Evolutionary conservation across 352 stramenopile species (phyloP), one percentile per base, ranked within the genome.

Genomic region (Thalassiosira exigua): DNA sequence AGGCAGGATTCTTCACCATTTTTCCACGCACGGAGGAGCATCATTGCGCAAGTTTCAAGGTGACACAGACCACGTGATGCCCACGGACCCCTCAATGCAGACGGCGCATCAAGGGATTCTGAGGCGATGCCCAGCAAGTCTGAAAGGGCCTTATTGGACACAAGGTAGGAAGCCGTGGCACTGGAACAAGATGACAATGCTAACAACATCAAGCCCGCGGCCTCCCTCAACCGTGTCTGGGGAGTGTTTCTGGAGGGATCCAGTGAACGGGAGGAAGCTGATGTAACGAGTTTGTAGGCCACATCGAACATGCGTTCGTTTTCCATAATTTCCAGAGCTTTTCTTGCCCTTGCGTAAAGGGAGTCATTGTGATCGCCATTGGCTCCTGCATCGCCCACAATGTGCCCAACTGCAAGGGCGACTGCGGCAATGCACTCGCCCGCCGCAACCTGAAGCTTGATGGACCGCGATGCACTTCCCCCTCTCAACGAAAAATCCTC

Each of bases 11-110:
- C 7, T 32, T 67, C 33, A 21, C 60, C 36, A 65, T 71, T 65
- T 59, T 76, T 79, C 82, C 87, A 93, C 24, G 71, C 62, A 56
- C 86, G 84, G 30, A 88, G 79, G 11, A 93, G 54, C 60, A 91
- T 44, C 21, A 75, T 52, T 14, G 86, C 70, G 32, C 74, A 70
- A 36, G 76, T 72, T 58, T 92, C 82, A 7, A 93, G 44, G 66
- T 90, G 79, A 52, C 86, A 86, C 0, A 92, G 57, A 44, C 86
- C 86, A 12, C 77, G 68, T 2, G 78, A 77, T 19, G 85, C 75
- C 39, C 74, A 78, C 42, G 90, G 77, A 26, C 88, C 88, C 48
- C 86, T 46, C 14, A 91, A 32, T 44, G 64, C 79, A 17, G 79
- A 90, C 4, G 79, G 52, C 44, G 73, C 59, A 14, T 33, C 71